Base-by-base conservation (phyloP, 1,139 yeast species). In the Lodderomyces pseudojiufengensis region DNA sequence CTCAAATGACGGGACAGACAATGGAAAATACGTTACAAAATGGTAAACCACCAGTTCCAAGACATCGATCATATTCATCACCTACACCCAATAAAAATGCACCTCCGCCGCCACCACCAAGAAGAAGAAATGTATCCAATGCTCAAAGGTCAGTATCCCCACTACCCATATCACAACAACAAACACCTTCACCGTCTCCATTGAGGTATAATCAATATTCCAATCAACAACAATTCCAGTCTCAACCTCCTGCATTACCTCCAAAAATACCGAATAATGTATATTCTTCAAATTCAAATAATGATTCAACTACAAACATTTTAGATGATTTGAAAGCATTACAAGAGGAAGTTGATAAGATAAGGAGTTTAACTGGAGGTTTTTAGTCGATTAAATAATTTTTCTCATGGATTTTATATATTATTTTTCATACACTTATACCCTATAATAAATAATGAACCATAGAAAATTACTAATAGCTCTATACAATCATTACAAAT, bases 271-370 rank as follows among this genome's bases (percentile, higher is more conserved):
- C 57, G 2, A 24, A 35, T 13, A n/a, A 13, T 5, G 25, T 11
- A 7, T 15, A 7, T 12, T 43, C 44, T 7, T 48, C 42, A 30
- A 33, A 34, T n/a, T 31, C 33, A 9, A 37, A 42, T 23, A 58
- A 53, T 40, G 60, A 59, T 38, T 69, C 72, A 40, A 72, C 77
- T 2, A 62, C 71, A 4, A 72, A 77, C 42, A 76, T 79, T 16
- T 55, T 80, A 45, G 80, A 79, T 38, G 81, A 80, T 51, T 62
- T 79, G 41, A 74, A 74, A 50, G 80, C 80, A 13, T 59, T 80
- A 35, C 84, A 80, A 47, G 79, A 70, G 28, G 86, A 80, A 50
- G 84, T 80, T 13, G 82, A 80, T 49, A 66, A 68, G 41, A 71
- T 72, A 27, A 52, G 73, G 46, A 61, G 58, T 40, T 62, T 70